Conservation (phyloP, 768 basidiomycete species). For the Coprinopsis marcescibilis region DNA sequence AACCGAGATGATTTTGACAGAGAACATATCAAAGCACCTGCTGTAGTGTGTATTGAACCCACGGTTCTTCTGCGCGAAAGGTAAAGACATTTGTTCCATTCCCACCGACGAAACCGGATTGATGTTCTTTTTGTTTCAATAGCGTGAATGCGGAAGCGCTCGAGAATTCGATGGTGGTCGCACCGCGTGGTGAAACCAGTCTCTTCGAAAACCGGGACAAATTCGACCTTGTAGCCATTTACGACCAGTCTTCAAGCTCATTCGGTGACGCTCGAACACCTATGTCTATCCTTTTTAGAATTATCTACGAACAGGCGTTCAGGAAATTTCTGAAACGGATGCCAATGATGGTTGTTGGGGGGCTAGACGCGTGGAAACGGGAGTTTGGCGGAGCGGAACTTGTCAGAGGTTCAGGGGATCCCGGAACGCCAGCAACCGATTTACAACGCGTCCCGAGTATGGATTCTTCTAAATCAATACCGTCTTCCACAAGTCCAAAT, state of each 20-base stretch:
- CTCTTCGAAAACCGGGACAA: slow-evolving; percentile 83
- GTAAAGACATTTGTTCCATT: slow-evolving; percentile 34
- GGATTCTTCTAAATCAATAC: neutral
- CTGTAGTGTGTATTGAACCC: slow-evolving; percentile 83
- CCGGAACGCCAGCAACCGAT: neutral
- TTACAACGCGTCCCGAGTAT: slow-evolving; percentile 1
- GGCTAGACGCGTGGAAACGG: slow-evolving; percentile 74
- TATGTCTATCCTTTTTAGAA: slow-evolving; percentile 53
- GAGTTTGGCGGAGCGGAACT: slow-evolving; percentile 40
- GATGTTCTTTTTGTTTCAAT: slow-evolving; percentile 1
- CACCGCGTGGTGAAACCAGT: slow-evolving; percentile 61
- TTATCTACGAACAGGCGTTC: slow-evolving; percentile 72
- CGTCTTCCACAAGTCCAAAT: slow-evolving; percentile 21
- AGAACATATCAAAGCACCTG: slow-evolving; percentile 63
- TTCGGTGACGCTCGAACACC: slow-evolving; percentile 46
- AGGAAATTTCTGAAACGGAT: slow-evolving; percentile 63
- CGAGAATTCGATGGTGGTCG: slow-evolving; percentile 68
- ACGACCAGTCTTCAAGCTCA: slow-evolving; percentile 61
- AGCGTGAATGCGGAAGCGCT: slow-evolving; percentile 65
- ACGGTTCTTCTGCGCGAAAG: slow-evolving; percentile 60
- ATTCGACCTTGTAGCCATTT: slow-evolving; percentile 84
- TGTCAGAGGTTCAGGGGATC: slow-evolving; percentile 13
- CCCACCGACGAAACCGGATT: slow-evolving; percentile 4
- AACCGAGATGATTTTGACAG: slow-evolving; percentile 68
- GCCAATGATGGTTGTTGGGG: slow-evolving; percentile 83